Percentiles rank a stretch among this genome's conserved stretches.
These are phyloP conservation scores for Ogataea degrootiae DNA, from an alignment of 805 yeast genomes.

Conservation along the genomic window DNA sequence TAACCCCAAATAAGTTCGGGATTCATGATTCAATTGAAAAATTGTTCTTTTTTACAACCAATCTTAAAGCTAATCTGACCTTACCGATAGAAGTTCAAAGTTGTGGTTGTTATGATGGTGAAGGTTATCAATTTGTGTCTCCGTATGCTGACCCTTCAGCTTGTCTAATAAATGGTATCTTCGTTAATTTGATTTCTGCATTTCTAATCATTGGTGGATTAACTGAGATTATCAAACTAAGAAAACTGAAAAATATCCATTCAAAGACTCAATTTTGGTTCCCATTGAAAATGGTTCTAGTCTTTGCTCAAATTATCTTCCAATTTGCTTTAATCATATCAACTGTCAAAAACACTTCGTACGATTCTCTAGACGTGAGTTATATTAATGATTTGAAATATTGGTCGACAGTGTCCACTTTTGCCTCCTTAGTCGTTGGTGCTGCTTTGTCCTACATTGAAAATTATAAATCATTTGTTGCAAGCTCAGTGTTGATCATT, in stretches of 20 bases:
- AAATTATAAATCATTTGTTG: constrained; percentile 56
- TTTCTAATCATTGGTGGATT: constrained; percentile 36
- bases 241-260: constrained; percentile 29
- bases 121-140: constrained; percentile 41
- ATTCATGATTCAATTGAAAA: constrained; percentile 5
- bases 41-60: neutral
- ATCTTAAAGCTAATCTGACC: neutral
- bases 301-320: constrained; percentile 35
- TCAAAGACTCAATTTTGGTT: constrained; percentile 34
- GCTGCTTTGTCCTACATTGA: constrained; percentile 64
- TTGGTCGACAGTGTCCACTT: constrained; percentile 28
- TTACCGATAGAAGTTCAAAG: neutral
- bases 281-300: constrained; percentile 37
- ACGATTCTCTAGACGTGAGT: constrained; percentile 21
- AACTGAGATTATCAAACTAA: constrained; percentile 30
- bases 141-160: constrained; percentile 44
- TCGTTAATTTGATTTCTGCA: constrained; percentile 32
- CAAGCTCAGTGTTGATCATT: constrained; percentile 63
- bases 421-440: constrained; percentile 46
- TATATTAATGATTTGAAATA: constrained; percentile 23
- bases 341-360: constrained; percentile 6
- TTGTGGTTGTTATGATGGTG: constrained; percentile 34
- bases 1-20: neutral
- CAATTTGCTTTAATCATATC: constrained; percentile 22
- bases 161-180: constrained; percentile 44